A percentile compares a stretch with the other conserved stretches of the same genome.
phyloP scores from a whole-genome alignment of 352 stramenopile species.

The Phytopythium cucurbitacearum region DNA sequence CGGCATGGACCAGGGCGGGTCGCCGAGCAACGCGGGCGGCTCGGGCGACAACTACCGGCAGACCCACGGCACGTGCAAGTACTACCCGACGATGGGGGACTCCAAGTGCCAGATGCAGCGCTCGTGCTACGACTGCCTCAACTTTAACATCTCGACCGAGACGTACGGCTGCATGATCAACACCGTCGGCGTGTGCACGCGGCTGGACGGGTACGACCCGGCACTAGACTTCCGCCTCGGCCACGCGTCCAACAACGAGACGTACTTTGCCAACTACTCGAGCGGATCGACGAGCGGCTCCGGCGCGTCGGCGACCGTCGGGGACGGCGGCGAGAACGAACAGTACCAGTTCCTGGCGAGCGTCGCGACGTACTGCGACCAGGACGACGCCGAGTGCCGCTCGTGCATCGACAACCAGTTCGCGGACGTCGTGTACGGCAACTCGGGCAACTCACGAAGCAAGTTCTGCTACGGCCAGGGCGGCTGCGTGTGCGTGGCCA shows the following conservation, averaged over 20 bases:
- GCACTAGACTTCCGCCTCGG: conserved; percentile 24
- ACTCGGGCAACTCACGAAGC: conserved; percentile 25
- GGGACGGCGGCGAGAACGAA: conserved; percentile 11
- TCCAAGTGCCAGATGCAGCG: conserved; percentile 33
- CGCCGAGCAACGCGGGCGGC: background rate
- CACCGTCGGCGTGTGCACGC: conserved; percentile 13
- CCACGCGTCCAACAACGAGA: conserved; percentile 20
- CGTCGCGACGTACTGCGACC: conserved; percentile 29
- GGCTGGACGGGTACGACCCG: conserved; percentile 7
- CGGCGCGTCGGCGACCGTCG: conserved; percentile 6
- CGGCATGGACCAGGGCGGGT: conserved; percentile 3
- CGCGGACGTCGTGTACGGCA: conserved; percentile 33
- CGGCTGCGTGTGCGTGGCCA: conserved; percentile 36
- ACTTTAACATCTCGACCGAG: conserved; percentile 33
- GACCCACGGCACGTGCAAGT: conserved; percentile 32
- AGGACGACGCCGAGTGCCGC: conserved; percentile 30
- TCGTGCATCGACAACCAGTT: conserved; percentile 28
- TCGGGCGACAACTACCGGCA: conserved; percentile 17
- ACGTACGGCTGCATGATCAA: conserved; percentile 35
- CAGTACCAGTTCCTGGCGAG: conserved; percentile 23
- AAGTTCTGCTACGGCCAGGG: conserved; percentile 32
- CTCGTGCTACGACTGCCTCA: conserved; percentile 49
- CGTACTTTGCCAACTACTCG: conserved; percentile 3
- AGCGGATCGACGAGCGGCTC: conserved; percentile 11
- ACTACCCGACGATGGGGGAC: conserved; percentile 27